phyloP scores from a whole-genome alignment of 106 monocot species.

The Allium fistulosum region DNA sequence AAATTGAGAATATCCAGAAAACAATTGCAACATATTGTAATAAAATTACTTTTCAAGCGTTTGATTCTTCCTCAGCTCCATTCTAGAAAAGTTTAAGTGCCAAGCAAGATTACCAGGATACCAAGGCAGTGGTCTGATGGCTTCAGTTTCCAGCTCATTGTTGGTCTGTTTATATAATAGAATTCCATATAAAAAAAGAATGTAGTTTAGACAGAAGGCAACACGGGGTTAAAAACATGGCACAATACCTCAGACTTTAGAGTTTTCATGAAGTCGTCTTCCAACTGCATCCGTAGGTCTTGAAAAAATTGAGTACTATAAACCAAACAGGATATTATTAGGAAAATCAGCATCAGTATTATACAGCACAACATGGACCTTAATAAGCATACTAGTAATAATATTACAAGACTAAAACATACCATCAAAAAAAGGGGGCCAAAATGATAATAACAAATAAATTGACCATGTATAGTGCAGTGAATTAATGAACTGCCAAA shows the following conservation, averaged over 20 bases:
- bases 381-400: too few species aligned
- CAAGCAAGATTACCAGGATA: conserved; percentile 97
- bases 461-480: too few species aligned
- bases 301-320: conserved; percentile 73
- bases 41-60: conserved; percentile 83
- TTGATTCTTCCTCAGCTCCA: conserved; percentile 97
- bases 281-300: conserved; percentile 66
- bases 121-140: conserved; percentile 95
- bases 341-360: too few species aligned
- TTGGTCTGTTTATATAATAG: conserved; percentile 26
- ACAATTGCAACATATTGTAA: neutral
- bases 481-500: too few species aligned
- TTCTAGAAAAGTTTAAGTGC: conserved; percentile 95
- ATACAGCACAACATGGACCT: too few species aligned
- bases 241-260: conserved; percentile 61
- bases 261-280: conserved; percentile 80
- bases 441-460: too few species aligned
- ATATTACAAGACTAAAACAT: too few species aligned
- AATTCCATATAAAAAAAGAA: conserved; percentile 1
- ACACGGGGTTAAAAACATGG: neutral
- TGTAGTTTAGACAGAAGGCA: too few species aligned
- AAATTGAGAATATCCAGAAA: conserved; percentile 3
- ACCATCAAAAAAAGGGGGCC: too few species aligned
- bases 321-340: too few species aligned
- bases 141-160: conserved; percentile 62